Conservation (phyloP, 1,284 basidiomycete genomes). For the Ganoderma boninense region DNA sequence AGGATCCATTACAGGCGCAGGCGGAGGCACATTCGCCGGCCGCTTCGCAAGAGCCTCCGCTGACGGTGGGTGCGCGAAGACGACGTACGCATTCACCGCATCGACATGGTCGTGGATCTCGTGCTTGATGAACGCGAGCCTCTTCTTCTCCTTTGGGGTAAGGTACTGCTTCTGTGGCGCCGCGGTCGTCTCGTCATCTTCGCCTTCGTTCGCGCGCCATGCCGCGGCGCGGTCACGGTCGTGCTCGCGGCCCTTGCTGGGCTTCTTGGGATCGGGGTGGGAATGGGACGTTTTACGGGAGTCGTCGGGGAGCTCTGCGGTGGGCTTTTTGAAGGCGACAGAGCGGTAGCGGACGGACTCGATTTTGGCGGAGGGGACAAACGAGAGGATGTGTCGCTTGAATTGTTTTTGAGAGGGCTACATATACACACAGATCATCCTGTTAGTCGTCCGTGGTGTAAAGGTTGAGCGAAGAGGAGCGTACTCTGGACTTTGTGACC, state of each 20-base stretch:
- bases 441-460: slow-evolving; percentile 6
- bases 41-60: slow-evolving; percentile 35
- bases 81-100: slow-evolving; percentile 86
- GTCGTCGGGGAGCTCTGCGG: slow-evolving; percentile 63
- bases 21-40: slow-evolving; percentile 65
- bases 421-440: background rate
- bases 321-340: slow-evolving; percentile 85
- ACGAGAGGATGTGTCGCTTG: slow-evolving; percentile 74
- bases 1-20: slow-evolving; percentile 65
- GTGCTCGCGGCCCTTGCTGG: slow-evolving; percentile 53
- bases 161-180: slow-evolving; percentile 69
- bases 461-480: slow-evolving; percentile 23
- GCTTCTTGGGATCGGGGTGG: slow-evolving; percentile 32
- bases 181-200: slow-evolving; percentile 48
- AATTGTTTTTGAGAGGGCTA: slow-evolving; percentile 73
- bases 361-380: slow-evolving; percentile 77
- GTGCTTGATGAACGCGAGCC: slow-evolving; percentile 93
- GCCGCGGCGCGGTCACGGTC: slow-evolving; percentile 67
- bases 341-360: slow-evolving; percentile 94
- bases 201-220: slow-evolving; percentile 65
- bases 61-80: slow-evolving; percentile 79
- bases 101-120: slow-evolving; percentile 82
- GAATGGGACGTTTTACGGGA: slow-evolving; percentile 34
- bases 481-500: slow-evolving; percentile 79
- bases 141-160: slow-evolving; percentile 89